Base-by-base conservation (phyloP, 2,329 filamentous ascomycete species). In the Colletotrichum sp. region DNA sequence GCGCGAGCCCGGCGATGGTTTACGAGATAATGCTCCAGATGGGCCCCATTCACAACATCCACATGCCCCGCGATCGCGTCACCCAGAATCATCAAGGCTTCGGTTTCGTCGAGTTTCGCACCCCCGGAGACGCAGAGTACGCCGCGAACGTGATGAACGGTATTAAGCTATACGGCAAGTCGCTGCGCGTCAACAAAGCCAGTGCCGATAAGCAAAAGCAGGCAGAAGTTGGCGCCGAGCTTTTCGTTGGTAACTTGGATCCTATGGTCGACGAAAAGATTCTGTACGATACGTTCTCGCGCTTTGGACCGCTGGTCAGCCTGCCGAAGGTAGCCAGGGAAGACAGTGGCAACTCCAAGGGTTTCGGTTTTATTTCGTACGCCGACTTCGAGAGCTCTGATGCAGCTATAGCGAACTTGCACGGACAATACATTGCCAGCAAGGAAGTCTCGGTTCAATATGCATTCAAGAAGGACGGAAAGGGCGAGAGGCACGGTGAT, bases 1-100 rank as follows among this genome's bases (percentile, higher is more conserved):
- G 97, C 84, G 95, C 97, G 79, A 94, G 94, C 62, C 95, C 98
- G 83, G 93, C 94, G 80, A 91, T 98, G 79, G 93, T 99, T 79
- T 98, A 97, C 93, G 97, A 99, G 89, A 91, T 99, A 81, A 98
- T 98, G 96, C 93, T 98, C 71, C 97, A 99, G 88, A 96, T 96
- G 84, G 97, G 97, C 71, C 96, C 96, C 80, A 97, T 99, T 81
- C 95, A 98, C 83, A 98, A 98, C 86, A 96, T 99, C 78, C 97
- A 99, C 87, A 93, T 99, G 83, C 97, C 97, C 71, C 98, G 98
- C 89, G 97, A 99, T 86, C 95, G 97, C 84, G 97, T 99, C 80
- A 98, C 97, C 62, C 96, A 98, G 83, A 94, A 93, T 73, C 97
- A 99, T 85, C 97, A 98, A 86, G 97, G 97, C 80, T 99, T 98